Percentiles rank a stretch among this genome's conserved stretches.
Conservation (phyloP, 31 red algal species). For the Odonthalia washingtoniensis region DNA sequence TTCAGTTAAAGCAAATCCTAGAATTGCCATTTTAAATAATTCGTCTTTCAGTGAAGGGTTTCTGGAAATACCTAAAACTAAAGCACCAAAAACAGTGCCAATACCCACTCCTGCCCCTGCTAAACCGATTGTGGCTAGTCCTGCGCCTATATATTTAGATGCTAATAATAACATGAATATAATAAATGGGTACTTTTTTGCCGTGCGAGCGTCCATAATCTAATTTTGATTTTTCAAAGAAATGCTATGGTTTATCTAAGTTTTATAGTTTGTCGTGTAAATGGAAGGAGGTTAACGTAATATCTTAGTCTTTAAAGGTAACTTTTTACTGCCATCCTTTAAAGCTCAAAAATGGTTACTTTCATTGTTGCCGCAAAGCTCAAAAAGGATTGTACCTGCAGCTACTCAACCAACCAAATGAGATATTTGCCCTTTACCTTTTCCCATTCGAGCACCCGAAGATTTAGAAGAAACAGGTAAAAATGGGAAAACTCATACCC, state of each 20-base stretch:
- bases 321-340: slow-evolving; percentile 4
- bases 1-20: slow-evolving; percentile 52
- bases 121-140: slow-evolving; percentile 20
- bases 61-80: slow-evolving; percentile 23
- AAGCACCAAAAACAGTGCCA: slow-evolving; percentile 27
- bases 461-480: slow-evolving; percentile 22
- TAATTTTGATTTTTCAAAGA: not conserved
- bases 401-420: not conserved
- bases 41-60: slow-evolving; percentile 43
- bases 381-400: slow-evolving; percentile 9
- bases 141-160: slow-evolving; percentile 2
- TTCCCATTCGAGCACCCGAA: slow-evolving; percentile 8
- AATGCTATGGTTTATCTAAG: not conserved
- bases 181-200: not conserved
- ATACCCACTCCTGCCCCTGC: slow-evolving; percentile 25
- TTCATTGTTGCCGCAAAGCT: not conserved
- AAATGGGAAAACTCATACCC: slow-evolving; percentile 32
- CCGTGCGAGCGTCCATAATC: not conserved
- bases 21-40: slow-evolving; percentile 40
- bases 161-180: not conserved
- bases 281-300: not conserved
- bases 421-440: slow-evolving; percentile 12
- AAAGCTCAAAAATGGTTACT: not conserved
- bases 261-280: not conserved
- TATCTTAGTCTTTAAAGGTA: slow-evolving; percentile 19